Conservation (phyloP, 164 flowering plant genomes). For the Magnolia kwangsiensis region DNA sequence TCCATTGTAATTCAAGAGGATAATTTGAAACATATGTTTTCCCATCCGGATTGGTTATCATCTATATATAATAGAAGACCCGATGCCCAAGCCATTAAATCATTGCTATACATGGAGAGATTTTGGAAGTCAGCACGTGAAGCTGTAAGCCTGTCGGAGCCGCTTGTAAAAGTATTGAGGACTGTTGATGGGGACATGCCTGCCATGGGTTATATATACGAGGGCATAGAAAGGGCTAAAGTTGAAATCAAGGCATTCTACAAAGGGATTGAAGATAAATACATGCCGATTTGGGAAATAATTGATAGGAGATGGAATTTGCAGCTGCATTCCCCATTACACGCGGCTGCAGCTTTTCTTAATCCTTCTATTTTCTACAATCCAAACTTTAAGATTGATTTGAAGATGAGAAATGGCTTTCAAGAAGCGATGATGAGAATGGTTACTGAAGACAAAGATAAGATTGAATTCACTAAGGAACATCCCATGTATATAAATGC, state of each 20-base stretch:
- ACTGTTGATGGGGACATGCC: constrained; percentile 73
- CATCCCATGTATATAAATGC: constrained; percentile 64
- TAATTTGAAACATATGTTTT: constrained; percentile 59
- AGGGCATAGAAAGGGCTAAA: constrained; percentile 70
- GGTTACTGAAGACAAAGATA: constrained; percentile 49
- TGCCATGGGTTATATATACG: constrained; percentile 71
- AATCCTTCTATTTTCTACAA: constrained; percentile 63
- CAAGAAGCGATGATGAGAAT: constrained; percentile 66
- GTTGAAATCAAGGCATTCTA: constrained; percentile 47
- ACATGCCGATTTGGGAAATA: constrained; percentile 58
- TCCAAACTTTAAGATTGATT: constrained; percentile 46
- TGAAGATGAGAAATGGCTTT: constrained; percentile 62
- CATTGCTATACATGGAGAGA: constrained; percentile 40
- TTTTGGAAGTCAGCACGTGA: constrained; percentile 64
- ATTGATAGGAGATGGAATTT: constrained; percentile 64
- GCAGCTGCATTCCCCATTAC: constrained; percentile 52
- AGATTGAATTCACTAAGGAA: constrained; percentile 55
- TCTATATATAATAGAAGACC: constrained; percentile 37
- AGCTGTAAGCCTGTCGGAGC: constrained; percentile 54
- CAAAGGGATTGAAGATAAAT: constrained; percentile 50
- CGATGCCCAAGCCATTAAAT: constrained; percentile 46
- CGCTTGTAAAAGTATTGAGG: constrained; percentile 52
- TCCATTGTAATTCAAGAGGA: constrained; percentile 51
- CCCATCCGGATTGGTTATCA: constrained; percentile 54
- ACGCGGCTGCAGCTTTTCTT: constrained; percentile 65